Base-by-base conservation (phyloP, 495 filamentous ascomycete genomes). In the Aspergillus ostianus region DNA sequence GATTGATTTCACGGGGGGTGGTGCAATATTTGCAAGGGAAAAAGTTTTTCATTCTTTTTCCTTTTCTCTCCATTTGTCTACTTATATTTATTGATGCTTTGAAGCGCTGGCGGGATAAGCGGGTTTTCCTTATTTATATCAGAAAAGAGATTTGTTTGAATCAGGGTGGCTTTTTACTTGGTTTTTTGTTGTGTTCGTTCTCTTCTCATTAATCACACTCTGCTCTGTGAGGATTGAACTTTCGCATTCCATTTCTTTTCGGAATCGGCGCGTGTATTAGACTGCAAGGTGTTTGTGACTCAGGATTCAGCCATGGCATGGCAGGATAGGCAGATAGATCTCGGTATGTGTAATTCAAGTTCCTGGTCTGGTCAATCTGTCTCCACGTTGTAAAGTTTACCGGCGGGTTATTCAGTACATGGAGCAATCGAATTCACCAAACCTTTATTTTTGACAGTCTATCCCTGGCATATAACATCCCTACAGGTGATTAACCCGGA, bases 81-180 rank as follows among this genome's bases (percentile, higher is more conserved):
- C 15, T 41, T 41, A 36, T 36, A 41, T 41, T 41, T 53, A 46
- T 57, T 61, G 12, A 41, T 41, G 36, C 36, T 41, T 41, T 54
- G 23, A 63, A 68, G 60, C 62, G 65, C 53, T 60, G 56, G 65
- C 65, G 60, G 62, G 62, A 59, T 57, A 47, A 65, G 57, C 56
- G 57, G 51, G 41, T 61, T 61, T 61, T 49, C n/a, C 27, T 32
- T 21, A 15, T 19, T 51, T 51, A 21, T 47, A 63, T 32, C 27
- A 63, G 51, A 58, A 44, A 58, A 51, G 30, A 47, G 60, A 63
- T 23, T 54, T 19, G 19, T 55, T 32, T 32, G 30, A 32, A 1
- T 15, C 13, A 17, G 13, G 48, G 53, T 52, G 53, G 27, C 29
- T 21, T 44, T 53, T 9, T 63, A 30, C 8, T 32, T 6, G 30